phyloP scores from a whole-genome alignment of 164 flowering plant genomes.

The Houttuynia cordata region DNA sequence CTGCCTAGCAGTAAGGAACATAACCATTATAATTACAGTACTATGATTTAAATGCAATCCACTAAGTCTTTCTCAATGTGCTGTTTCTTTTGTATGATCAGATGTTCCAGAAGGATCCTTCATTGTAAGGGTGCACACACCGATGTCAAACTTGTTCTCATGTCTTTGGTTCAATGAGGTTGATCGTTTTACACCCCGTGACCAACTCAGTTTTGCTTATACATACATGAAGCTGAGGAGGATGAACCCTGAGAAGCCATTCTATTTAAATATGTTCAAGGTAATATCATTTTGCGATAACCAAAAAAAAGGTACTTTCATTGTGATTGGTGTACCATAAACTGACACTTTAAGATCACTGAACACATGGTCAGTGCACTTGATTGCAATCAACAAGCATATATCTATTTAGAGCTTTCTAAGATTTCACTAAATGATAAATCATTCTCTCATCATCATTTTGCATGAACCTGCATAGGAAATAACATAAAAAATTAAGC shows the following conservation, averaged over 20 bases:
- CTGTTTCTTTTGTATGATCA: conserved; percentile 16
- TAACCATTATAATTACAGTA: not conserved
- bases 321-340: not conserved
- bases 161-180: conserved; percentile 99
- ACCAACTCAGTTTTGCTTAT: conserved; percentile 93
- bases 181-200: conserved; percentile 92
- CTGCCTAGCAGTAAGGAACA: conserved; percentile 81
- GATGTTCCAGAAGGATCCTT: conserved; percentile 99
- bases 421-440: too few relatives aligned
- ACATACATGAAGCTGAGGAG: conserved; percentile 72
- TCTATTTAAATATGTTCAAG: conserved; percentile 93
- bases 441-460: too few relatives aligned
- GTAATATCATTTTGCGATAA: too few relatives aligned
- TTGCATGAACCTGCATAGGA: too few relatives aligned
- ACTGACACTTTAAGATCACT: not conserved
- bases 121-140: conserved; percentile 91
- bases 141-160: conserved; percentile 95
- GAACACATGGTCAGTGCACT: not conserved
- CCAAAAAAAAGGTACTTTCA: too few relatives aligned
- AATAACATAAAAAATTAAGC: too few relatives aligned
- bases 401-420: too few relatives aligned
- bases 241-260: conserved; percentile 69
- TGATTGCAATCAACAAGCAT: too few relatives aligned
- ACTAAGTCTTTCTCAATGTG: not conserved
- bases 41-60: not conserved